Conservation (phyloP, 2,329 filamentous ascomycete genomes). For the Penicillium griseofulvum region DNA sequence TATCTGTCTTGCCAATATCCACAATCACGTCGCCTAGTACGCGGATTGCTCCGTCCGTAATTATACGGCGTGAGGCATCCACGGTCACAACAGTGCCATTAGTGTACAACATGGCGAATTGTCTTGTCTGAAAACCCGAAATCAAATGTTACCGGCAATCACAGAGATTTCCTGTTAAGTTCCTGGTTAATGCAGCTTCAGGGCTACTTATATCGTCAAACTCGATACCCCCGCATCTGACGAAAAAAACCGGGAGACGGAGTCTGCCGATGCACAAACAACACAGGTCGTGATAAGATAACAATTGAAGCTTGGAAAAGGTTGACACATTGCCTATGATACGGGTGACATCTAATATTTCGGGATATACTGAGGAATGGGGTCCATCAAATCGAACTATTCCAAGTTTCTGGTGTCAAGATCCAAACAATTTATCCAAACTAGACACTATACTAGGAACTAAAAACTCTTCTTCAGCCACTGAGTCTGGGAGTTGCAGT, state of each 20-base stretch:
- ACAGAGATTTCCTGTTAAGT: neutral
- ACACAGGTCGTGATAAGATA: neutral
- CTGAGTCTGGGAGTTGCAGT: slow-evolving; percentile 40
- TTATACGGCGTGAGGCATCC: slow-evolving; percentile 46
- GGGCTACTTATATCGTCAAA: neutral
- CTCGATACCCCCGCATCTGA: neutral
- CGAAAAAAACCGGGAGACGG: neutral
- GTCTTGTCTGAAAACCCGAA: neutral
- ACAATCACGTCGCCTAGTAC: slow-evolving; percentile 42
- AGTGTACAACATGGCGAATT: slow-evolving; percentile 43
- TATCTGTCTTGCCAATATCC: slow-evolving; percentile 44
- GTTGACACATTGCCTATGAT: neutral
- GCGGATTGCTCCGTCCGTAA: slow-evolving; percentile 49
- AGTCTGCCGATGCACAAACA: neutral
- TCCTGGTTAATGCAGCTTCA: too few relatives aligned
- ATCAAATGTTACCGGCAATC: neutral
- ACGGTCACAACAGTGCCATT: slow-evolving; percentile 55
- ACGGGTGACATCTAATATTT: neutral
- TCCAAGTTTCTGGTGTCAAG: neutral
- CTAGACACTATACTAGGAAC: neutral
- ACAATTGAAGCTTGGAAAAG: neutral
- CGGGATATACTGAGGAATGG: neutral
- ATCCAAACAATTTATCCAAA: neutral
- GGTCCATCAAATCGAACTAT: neutral
- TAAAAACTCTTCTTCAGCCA: slow-evolving; percentile 29